Percentiles rank a stretch among this genome's conserved stretches.
Conservation (phyloP, 148 eudicot genomes). For the Simmondsia chinensis region DNA sequence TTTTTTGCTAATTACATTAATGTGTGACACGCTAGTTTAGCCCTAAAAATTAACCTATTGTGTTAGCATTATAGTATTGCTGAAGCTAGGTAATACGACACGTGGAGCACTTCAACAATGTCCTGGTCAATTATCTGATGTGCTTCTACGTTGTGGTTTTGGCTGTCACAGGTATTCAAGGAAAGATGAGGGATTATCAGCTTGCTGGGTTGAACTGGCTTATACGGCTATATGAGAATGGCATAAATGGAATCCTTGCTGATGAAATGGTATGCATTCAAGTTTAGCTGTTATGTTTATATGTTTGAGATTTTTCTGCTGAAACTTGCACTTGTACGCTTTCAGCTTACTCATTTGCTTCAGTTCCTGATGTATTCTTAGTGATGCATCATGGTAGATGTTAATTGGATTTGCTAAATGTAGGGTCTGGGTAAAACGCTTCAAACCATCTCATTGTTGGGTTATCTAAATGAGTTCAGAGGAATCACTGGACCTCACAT, state of each 20-base stretch:
- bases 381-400: no score
- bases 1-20: background rate
- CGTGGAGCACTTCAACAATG: no score
- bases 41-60: no score
- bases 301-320: background rate
- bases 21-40: no score
- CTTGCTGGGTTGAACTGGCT: constrained; percentile 99
- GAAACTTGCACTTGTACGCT: background rate
- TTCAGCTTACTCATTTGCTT: background rate
- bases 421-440: constrained; percentile 98
- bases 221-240: constrained; percentile 90
- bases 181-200: constrained; percentile 99
- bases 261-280: constrained; percentile 84
- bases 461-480: constrained; percentile 87
- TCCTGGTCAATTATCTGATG: no score
- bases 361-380: no score
- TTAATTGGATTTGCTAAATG: no score
- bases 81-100: no score
- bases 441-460: constrained; percentile 96
- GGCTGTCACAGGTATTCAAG: constrained; percentile 73
- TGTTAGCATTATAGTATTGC: no score
- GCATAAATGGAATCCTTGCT: constrained; percentile 96
- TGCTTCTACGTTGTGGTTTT: background rate
- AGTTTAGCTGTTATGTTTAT: background rate
- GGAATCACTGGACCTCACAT: constrained; percentile 98